Conservation (phyloP, 179 eudicot genomes). For the Actinidia arguta region DNA sequence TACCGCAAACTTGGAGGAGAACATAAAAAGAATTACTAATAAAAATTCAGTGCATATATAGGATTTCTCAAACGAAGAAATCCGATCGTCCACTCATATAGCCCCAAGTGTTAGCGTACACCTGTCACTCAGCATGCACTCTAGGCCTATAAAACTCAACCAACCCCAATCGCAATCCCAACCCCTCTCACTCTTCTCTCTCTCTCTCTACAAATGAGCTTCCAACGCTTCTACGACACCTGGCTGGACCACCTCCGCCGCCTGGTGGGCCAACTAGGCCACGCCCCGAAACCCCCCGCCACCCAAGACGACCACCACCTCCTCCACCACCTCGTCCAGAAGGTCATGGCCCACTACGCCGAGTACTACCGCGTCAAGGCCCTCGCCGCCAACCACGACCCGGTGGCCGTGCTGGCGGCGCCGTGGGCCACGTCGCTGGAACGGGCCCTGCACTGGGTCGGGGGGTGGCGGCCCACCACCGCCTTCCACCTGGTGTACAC, state of each 20-base stretch:
- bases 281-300: conserved; percentile 38
- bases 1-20: no score
- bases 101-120: not conserved
- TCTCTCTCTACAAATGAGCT: conserved; percentile 28
- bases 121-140: not conserved
- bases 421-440: conserved; percentile 75
- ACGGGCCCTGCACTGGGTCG: conserved; percentile 73
- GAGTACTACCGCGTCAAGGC: conserved; percentile 58
- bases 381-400: conserved; percentile 44
- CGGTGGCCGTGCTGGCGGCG: conserved; percentile 50
- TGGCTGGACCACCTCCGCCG: conserved; percentile 67
- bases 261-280: conserved; percentile 41
- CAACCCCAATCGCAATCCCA: not conserved
- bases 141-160: not conserved
- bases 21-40: no score
- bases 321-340: conserved; percentile 43
- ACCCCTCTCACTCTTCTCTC: not conserved
- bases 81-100: not conserved
- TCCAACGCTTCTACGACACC: conserved; percentile 56
- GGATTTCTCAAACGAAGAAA: no score
- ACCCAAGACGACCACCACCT: conserved; percentile 35
- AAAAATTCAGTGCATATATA: no score
- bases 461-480: conserved; percentile 89
- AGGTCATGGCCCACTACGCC: conserved; percentile 49
- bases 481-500: conserved; percentile 81